Base-by-base conservation (phyloP, 1,284 basidiomycete genomes). In the Athelia sp. region DNA sequence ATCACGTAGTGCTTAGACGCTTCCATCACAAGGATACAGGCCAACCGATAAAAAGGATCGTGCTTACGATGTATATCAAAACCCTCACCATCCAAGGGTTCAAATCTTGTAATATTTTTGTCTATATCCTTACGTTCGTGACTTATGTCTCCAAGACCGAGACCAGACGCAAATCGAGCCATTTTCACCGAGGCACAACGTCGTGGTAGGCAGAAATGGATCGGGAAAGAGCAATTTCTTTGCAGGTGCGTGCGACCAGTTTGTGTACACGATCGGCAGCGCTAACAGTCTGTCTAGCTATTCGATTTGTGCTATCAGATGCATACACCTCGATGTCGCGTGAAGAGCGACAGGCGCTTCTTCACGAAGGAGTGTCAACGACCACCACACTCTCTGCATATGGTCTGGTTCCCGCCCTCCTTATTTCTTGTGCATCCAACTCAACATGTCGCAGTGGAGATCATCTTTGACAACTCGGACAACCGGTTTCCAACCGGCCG, bases 181-280 rank as follows among this genome's bases (percentile, higher is more conserved):
- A 0, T 90, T 90, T 63, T 87, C 86, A 22, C 81, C 93, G 0
- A 83, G 77, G 40, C 92, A 96, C 61, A 97, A 97, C 68, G 93
- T 97, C 14, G 90, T 97, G 2, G 93, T 98, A 11, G 93, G 94
- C 11, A 75, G 95, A 42, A 98, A 98, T 76, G 95, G 94, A 10
- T 93, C 90, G 17, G 94, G 94, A 49, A 98, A 98, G 75, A 93
- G 90, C 61, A 98, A 98, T 67, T 97, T 98, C 76, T 98, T 98
- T 67, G 86, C 90, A 35, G 90, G 90, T 88, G 52, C 55, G 80
- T 62, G 46, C 24, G 22, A 23, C 43, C 13, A 23, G 43, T 38
- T 19, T 15, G 23, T 11, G 15, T 45, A 8, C 34, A 19, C 18
- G 17, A 14, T 35, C 47, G 11, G 13, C n/a, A 35, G 1, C 43